These are phyloP conservation scores for Arthrobotrys entomopaga DNA, from an alignment of 2,329 filamentous ascomycete genomes.

Conservation along the genomic window DNA sequence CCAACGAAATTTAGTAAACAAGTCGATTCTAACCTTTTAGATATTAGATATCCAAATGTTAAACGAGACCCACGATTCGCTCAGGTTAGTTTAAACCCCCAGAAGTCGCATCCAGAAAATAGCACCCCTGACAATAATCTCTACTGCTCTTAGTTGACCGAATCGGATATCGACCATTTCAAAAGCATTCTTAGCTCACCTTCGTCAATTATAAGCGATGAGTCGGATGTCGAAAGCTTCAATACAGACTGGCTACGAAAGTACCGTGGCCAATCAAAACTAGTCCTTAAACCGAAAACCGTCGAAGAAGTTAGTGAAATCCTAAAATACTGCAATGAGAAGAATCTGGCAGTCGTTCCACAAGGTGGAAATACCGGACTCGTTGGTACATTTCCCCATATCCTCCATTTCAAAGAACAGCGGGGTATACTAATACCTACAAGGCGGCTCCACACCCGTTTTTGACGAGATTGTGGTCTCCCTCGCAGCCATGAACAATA, in stretches of 20 bases:
- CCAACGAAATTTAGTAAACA: background rate
- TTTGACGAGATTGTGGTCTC: constrained; percentile 98
- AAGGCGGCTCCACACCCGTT: constrained; percentile 83
- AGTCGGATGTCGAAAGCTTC: constrained; percentile 81
- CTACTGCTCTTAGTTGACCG: constrained; percentile 67
- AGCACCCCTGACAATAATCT: constrained; percentile 17
- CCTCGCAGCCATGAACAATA: constrained; percentile 87
- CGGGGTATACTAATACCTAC: background rate
- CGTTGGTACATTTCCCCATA: constrained; percentile 69
- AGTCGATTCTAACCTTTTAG: background rate
- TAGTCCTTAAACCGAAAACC: constrained; percentile 85
- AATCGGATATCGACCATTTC: constrained; percentile 85
- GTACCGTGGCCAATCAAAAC: constrained; percentile 86
- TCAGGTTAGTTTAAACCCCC: constrained; percentile 60
- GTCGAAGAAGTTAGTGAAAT: constrained; percentile 91
- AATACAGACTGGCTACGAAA: constrained; percentile 99
- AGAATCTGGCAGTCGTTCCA: constrained; percentile 89
- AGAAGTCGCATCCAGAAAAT: background rate
- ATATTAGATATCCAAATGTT: constrained; percentile 75
- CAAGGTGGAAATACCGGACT: constrained; percentile 97
- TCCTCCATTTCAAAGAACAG: background rate
- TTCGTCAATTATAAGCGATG: constrained; percentile 79
- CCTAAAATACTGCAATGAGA: constrained; percentile 92
- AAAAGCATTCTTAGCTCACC: constrained; percentile 79
- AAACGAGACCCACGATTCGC: constrained; percentile 81